These are phyloP conservation scores for Glomus cerebriforme DNA, from an alignment of 192 early-diverging fungal genomes.

Conservation along the genomic window DNA sequence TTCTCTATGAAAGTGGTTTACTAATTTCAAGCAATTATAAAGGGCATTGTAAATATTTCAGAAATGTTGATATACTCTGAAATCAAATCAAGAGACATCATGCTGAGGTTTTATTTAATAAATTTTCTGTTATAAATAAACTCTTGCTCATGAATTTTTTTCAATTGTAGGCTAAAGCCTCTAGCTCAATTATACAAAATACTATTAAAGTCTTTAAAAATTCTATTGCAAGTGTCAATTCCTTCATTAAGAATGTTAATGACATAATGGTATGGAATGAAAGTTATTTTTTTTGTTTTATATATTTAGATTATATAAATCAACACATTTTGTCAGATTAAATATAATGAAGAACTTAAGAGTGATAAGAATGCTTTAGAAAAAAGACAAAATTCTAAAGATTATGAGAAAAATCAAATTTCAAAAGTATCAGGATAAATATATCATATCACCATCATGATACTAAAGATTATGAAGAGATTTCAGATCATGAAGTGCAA, in stretches of 20 bases:
- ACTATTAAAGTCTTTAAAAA: conserved; percentile 23
- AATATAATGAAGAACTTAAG: conserved; percentile 8
- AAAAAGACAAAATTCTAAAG: conserved; percentile 17
- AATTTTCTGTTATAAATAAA: conserved; percentile 20
- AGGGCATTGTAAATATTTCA: conserved; percentile 27
- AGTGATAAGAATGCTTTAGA: neutral
- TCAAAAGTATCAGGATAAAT: neutral
- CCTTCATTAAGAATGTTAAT: conserved; percentile 19
- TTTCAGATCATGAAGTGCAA: too few relatives aligned
- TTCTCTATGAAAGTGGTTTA: neutral
- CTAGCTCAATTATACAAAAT: conserved; percentile 20
- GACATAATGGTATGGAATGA: conserved; percentile 12
- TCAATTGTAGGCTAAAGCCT: conserved; percentile 4
- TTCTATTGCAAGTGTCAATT: conserved; percentile 18
- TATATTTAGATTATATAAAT: conserved; percentile 18
- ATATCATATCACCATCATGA: too few relatives aligned
- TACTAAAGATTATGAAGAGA: too few relatives aligned
- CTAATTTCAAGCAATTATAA: conserved; percentile 4
- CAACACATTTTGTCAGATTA: conserved; percentile 9
- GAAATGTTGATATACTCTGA: conserved; percentile 28
- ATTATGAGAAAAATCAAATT: conserved; percentile 11
- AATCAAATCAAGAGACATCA: conserved; percentile 21
- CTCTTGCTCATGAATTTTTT: conserved; percentile 2
- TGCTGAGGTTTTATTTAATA: conserved; percentile 22
- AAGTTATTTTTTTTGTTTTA: conserved; percentile 20